A percentile compares a stretch with the other conserved stretches of the same genome.
phyloP scores from a whole-genome alignment of 306 rosid genomes.

The Prunus fruticosa region DNA sequence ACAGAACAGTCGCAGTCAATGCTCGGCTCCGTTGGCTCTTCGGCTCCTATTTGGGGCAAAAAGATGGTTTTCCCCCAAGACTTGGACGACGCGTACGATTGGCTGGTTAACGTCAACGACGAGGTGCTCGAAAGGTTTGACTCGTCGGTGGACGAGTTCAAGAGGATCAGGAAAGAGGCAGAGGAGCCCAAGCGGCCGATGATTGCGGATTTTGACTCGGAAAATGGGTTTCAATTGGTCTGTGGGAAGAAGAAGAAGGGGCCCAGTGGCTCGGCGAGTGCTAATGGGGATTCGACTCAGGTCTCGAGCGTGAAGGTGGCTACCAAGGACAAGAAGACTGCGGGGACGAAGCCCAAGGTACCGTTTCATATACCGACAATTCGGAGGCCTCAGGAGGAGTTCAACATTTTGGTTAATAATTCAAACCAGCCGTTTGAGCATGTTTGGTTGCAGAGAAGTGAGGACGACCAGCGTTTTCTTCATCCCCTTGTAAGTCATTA shows the following conservation, averaged over 20 bases:
- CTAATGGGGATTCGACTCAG: slow-evolving; percentile 23
- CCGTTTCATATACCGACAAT: slow-evolving; percentile 88
- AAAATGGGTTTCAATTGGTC: slow-evolving; percentile 67
- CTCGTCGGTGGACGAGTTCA: slow-evolving; percentile 57
- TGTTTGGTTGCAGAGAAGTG: slow-evolving; percentile 86
- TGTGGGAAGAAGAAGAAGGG: slow-evolving; percentile 58
- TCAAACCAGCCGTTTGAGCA: slow-evolving; percentile 71
- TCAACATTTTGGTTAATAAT: slow-evolving; percentile 62
- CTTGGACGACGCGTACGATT: slow-evolving; percentile 59
- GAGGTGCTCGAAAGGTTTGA: slow-evolving; percentile 64
- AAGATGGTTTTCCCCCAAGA: slow-evolving; percentile 48
- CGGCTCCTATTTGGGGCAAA: slow-evolving; percentile 47
- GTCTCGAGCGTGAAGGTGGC: slow-evolving; percentile 49
- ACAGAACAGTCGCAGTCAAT: slow-evolving; percentile 51
- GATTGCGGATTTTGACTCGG: slow-evolving; percentile 25
- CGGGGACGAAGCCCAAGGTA: slow-evolving; percentile 56
- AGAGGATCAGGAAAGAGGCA: slow-evolving; percentile 39
- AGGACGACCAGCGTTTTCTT: slow-evolving; percentile 55
- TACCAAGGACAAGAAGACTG: slow-evolving; percentile 47
- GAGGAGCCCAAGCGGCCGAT: slow-evolving; percentile 38
- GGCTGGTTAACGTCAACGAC: slow-evolving; percentile 77
- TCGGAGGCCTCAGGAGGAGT: slow-evolving; percentile 78
- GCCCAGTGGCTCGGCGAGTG: slow-evolving; percentile 13
- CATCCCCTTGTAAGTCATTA: slow-evolving; percentile 77
- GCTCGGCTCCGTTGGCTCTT: slow-evolving; percentile 54